Conservation (phyloP, 331 rosid genomes). For the Saraca asoca region DNA sequence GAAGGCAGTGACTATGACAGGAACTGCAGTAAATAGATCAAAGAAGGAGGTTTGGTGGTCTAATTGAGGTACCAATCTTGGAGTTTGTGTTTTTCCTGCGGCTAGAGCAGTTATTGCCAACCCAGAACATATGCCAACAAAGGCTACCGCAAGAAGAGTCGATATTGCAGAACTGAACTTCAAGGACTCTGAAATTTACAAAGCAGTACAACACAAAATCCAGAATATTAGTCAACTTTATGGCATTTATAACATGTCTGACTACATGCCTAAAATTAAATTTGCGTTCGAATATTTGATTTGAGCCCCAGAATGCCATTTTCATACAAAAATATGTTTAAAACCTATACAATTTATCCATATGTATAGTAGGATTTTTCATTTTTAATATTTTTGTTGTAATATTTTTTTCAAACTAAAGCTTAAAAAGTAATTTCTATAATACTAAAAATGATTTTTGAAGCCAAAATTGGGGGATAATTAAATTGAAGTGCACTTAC, state of each 20-base stretch:
- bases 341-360: too few species aligned
- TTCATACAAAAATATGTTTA: too few species aligned
- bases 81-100: constrained; percentile 67
- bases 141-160: constrained; percentile 74
- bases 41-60: constrained; percentile 71
- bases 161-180: constrained; percentile 80
- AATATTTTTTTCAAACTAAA: too few species aligned
- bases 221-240: too few species aligned
- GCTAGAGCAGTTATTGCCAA: constrained; percentile 69
- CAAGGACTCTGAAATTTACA: constrained; percentile 58
- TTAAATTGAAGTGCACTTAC: constrained; percentile 33
- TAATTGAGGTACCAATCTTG: constrained; percentile 67
- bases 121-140: constrained; percentile 79
- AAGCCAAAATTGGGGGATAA: neutral
- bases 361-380: too few species aligned
- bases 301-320: too few species aligned
- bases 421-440: too few species aligned
- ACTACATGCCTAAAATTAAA: too few species aligned
- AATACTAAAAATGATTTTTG: neutral
- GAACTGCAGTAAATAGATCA: constrained; percentile 91
- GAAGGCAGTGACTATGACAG: constrained; percentile 90
- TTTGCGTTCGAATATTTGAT: too few species aligned
- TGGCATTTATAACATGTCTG: too few species aligned
- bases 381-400: too few species aligned
- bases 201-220: neutral